A percentile compares a stretch with the other conserved stretches of the same genome.
phyloP scores from a whole-genome alignment of 83 land plant genomes.

The Diphasiastrum complanatum region DNA sequence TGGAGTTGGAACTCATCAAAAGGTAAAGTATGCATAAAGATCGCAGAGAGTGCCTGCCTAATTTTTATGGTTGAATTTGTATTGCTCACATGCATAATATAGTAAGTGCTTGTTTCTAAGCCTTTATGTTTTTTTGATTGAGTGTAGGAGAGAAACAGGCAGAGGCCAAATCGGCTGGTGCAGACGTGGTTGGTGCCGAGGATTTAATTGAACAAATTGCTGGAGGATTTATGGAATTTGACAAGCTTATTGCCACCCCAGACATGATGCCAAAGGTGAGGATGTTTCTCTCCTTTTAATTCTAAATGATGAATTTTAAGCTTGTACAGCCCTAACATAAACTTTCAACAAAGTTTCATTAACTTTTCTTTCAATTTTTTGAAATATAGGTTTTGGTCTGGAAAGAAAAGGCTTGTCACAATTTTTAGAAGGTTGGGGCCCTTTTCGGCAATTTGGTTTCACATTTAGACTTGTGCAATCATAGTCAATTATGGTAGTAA shows the following conservation, averaged over 20 bases:
- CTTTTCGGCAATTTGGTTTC: no score
- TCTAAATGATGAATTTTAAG: neutral
- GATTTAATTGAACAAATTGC: slow-evolving; percentile 82
- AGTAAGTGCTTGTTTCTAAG: neutral
- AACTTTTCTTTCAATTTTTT: no score
- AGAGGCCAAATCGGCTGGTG: slow-evolving; percentile 93
- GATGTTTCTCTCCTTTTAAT: neutral
- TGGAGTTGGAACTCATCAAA: no score
- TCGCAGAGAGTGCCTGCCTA: neutral
- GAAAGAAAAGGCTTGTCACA: no score
- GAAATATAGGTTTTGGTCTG: no score
- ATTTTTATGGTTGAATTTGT: neutral
- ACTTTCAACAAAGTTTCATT: no score
- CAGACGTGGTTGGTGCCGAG: slow-evolving; percentile 90
- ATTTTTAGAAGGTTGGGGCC: no score
- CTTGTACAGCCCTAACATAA: no score
- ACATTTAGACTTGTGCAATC: no score
- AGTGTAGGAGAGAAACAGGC: slow-evolving; percentile 70
- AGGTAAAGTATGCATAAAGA: no score
- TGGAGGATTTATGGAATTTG: slow-evolving; percentile 94
- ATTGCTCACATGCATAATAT: neutral
- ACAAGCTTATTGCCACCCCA: slow-evolving; percentile 93
- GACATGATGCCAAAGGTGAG: slow-evolving; percentile 98
- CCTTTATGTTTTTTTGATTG: neutral
- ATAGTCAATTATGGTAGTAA: no score